phyloP scores from a whole-genome alignment of 331 rosid species.

The Dryas integrifolia region DNA sequence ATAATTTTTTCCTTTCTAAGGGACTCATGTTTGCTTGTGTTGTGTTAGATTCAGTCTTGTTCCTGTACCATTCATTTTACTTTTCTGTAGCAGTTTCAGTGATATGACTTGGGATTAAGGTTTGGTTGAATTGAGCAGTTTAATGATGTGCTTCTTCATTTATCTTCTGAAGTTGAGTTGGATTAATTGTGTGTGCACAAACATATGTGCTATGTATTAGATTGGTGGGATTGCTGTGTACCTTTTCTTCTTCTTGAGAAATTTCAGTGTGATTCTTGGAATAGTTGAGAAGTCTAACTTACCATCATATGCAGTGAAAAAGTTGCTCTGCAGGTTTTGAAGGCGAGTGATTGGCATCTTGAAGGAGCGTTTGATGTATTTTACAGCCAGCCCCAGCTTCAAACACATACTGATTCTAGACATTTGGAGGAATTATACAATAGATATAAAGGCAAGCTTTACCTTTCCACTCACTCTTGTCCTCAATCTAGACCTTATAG shows the following conservation, averaged over 20 bases:
- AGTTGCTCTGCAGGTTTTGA: slow-evolving; percentile 73
- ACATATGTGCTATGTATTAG: not conserved
- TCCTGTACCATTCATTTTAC: not conserved
- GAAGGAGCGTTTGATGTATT: slow-evolving; percentile 97
- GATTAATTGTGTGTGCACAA: not conserved
- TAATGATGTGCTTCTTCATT: not conserved
- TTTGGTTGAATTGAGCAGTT: slow-evolving; percentile 10
- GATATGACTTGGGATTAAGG: too few species aligned
- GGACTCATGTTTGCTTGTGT: not conserved
- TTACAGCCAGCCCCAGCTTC: slow-evolving; percentile 90
- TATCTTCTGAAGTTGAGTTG: not conserved
- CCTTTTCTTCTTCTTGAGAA: not conserved
- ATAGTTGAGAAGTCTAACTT: not conserved
- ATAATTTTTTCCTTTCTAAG: not conserved
- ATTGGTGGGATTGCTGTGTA: not conserved
- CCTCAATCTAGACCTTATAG: not conserved
- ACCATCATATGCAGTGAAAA: slow-evolving; percentile 64
- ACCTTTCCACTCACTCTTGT: slow-evolving; percentile 1
- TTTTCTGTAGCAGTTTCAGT: not conserved
- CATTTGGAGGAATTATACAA: slow-evolving; percentile 94
- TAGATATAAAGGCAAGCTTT: slow-evolving; percentile 89
- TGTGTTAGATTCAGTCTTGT: slow-evolving; percentile 4
- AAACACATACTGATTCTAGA: slow-evolving; percentile 71
- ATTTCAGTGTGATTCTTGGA: not conserved
- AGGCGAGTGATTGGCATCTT: slow-evolving; percentile 95